Evolutionary conservation across 2,329 filamentous ascomycete genomes (phyloP).

Genomic region (Rutstroemia sydowiana): DNA sequence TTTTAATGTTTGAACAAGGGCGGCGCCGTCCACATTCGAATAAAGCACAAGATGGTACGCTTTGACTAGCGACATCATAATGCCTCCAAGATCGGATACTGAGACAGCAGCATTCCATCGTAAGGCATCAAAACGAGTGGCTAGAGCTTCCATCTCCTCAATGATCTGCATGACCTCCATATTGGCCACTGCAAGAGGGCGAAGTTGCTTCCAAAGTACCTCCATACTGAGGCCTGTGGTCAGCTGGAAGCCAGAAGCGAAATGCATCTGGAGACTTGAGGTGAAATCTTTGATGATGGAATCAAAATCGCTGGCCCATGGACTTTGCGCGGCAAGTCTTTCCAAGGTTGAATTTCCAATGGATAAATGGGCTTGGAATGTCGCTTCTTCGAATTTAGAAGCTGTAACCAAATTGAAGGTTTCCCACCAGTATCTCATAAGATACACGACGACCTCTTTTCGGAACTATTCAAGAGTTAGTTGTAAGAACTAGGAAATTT

Average conservation of each 20-base stretch:
- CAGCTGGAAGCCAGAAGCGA: constrained; percentile 64
- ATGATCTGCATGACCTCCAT: constrained; percentile 39
- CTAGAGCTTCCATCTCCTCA: constrained; percentile 47
- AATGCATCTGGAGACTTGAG: constrained; percentile 44
- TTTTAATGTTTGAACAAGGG: constrained; percentile 41
- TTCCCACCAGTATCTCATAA: constrained; percentile 48
- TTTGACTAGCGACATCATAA: constrained; percentile 47
- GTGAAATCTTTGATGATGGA: constrained; percentile 21
- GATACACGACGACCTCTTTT: constrained; percentile 32
- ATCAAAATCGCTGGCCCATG: neutral
- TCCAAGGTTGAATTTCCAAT: constrained; percentile 28
- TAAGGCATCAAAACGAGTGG: constrained; percentile 51
- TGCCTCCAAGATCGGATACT: constrained; percentile 44
- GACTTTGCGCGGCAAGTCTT: neutral
- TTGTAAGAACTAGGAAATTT: neutral
- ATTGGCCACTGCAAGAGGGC: constrained; percentile 51
- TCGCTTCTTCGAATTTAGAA: constrained; percentile 50
- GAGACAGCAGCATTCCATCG: constrained; percentile 50
- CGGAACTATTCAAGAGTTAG: constrained; percentile 20
- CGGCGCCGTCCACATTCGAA: constrained; percentile 27
- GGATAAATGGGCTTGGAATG: constrained; percentile 55
- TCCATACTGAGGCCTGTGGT: constrained; percentile 76
- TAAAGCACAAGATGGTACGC: constrained; percentile 50
- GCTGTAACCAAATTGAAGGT: constrained; percentile 42
- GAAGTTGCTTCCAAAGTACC: constrained; percentile 63